Evolutionary conservation across 2,329 filamentous ascomycete species (phyloP).

Genomic region (Hyphodiscus sp.): DNA sequence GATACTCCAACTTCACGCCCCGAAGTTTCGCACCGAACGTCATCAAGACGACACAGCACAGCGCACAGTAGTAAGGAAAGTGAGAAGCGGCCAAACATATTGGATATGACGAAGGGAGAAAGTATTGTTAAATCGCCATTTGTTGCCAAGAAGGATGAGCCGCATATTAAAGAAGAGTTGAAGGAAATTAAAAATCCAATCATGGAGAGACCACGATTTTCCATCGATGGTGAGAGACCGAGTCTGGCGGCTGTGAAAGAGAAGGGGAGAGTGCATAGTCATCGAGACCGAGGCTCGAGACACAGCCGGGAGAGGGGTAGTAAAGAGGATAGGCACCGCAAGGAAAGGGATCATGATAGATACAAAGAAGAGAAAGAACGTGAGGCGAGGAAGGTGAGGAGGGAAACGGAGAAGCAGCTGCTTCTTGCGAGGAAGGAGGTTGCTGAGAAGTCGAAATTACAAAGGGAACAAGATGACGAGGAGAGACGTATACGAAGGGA

Average conservation of each 20-base stretch:
- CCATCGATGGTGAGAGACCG: slow-evolving; percentile 18
- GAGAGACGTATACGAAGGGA: slow-evolving; percentile 17
- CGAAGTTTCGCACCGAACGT: slow-evolving; percentile 12
- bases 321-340: slow-evolving; percentile 5
- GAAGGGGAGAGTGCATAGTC: slow-evolving; percentile 3
- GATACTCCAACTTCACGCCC: slow-evolving; percentile 3
- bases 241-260: slow-evolving; percentile 6
- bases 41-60: slow-evolving; percentile 14
- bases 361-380: slow-evolving; percentile 20
- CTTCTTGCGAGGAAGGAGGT: slow-evolving; percentile 19
- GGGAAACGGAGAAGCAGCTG: slow-evolving; percentile 20
- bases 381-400: slow-evolving; percentile 18
- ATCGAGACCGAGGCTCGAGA: slow-evolving; percentile 13
- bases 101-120: slow-evolving; percentile 20
- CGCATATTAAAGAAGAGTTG: slow-evolving; percentile 18
- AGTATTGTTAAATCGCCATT: slow-evolving; percentile 24
- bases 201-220: slow-evolving; percentile 17
- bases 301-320: slow-evolving; percentile 6
- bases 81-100: slow-evolving; percentile 15
- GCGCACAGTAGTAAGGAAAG: slow-evolving; percentile 11
- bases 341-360: slow-evolving; percentile 5
- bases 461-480: slow-evolving; percentile 21
- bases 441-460: slow-evolving; percentile 14
- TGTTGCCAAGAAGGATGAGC: slow-evolving; percentile 14
- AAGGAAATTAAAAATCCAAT: slow-evolving; percentile 11